These are phyloP conservation scores for Zygosaccharomyces gambellarensis DNA, from an alignment of 805 yeast species.

Conservation along the genomic window DNA sequence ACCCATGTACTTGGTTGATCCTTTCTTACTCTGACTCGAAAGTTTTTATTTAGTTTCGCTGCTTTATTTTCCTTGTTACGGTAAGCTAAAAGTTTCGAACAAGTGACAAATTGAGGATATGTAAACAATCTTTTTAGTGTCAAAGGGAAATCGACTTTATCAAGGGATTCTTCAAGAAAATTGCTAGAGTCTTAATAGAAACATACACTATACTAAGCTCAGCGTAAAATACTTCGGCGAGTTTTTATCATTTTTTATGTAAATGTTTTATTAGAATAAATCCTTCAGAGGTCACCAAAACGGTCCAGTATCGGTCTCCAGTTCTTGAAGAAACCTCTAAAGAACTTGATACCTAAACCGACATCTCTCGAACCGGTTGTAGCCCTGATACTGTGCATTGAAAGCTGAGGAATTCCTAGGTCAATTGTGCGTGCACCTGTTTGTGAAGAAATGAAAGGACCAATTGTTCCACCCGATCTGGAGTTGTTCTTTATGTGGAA, in stretches of 20 bases:
- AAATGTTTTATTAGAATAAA: neutral
- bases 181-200: neutral
- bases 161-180: neutral
- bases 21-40: neutral
- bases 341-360: constrained; percentile 68
- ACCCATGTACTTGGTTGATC: neutral
- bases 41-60: constrained; percentile 4
- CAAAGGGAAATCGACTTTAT: constrained; percentile 1
- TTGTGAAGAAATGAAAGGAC: constrained; percentile 59
- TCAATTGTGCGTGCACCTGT: constrained; percentile 77
- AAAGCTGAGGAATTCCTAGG: constrained; percentile 74
- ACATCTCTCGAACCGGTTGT: constrained; percentile 73
- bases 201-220: too few relatives aligned
- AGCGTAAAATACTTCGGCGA: too few relatives aligned
- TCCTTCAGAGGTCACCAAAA: constrained; percentile 43
- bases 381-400: constrained; percentile 86
- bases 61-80: constrained; percentile 3
- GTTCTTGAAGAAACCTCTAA: constrained; percentile 59
- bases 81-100: constrained; percentile 4
- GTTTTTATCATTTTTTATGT: neutral
- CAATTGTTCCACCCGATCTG: constrained; percentile 86
- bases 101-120: constrained; percentile 1
- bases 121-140: constrained; percentile 1
- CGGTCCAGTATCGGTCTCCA: constrained; percentile 60
- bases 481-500: constrained; percentile 85